Evolutionary conservation across 805 yeast species (phyloP).

Genomic region (Cyberlindnera bimundalis): DNA sequence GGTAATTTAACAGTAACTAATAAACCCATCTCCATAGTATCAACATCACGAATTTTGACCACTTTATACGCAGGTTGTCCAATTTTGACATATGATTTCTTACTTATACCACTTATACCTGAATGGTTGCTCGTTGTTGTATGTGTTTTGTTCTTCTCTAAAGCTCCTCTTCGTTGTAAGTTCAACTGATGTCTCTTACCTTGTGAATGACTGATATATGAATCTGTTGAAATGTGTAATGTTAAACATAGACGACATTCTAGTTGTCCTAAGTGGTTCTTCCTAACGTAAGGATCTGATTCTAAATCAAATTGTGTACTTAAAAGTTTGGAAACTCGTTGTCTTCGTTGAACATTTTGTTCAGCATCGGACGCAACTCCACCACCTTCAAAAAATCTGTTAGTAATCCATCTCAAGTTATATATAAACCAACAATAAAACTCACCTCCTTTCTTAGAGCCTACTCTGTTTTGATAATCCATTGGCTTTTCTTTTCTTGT

Average conservation of each 20-base stretch:
- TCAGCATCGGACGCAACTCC: constrained; percentile 79
- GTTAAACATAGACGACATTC: constrained; percentile 87
- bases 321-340: constrained; percentile 42
- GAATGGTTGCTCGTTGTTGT: constrained; percentile 23
- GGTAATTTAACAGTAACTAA: constrained; percentile 58
- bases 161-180: constrained; percentile 57
- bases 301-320: constrained; percentile 55
- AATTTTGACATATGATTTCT: constrained; percentile 33
- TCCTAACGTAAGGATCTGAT: constrained; percentile 79
- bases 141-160: constrained; percentile 20
- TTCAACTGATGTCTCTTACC: constrained; percentile 81
- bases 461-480: constrained; percentile 90
- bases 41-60: constrained; percentile 63
- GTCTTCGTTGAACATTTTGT: constrained; percentile 62
- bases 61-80: constrained; percentile 74
- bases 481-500: constrained; percentile 32
- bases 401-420: constrained; percentile 2
- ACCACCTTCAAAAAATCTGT: constrained; percentile 44
- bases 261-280: constrained; percentile 76
- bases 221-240: constrained; percentile 72
- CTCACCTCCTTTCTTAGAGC: constrained; percentile 77
- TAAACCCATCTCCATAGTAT: constrained; percentile 58
- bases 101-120: constrained; percentile 26
- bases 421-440: not conserved
- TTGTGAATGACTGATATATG: constrained; percentile 78